These are phyloP conservation scores for Chimonanthus salicifolius DNA, from an alignment of 164 flowering plant species.

Conservation along the genomic window DNA sequence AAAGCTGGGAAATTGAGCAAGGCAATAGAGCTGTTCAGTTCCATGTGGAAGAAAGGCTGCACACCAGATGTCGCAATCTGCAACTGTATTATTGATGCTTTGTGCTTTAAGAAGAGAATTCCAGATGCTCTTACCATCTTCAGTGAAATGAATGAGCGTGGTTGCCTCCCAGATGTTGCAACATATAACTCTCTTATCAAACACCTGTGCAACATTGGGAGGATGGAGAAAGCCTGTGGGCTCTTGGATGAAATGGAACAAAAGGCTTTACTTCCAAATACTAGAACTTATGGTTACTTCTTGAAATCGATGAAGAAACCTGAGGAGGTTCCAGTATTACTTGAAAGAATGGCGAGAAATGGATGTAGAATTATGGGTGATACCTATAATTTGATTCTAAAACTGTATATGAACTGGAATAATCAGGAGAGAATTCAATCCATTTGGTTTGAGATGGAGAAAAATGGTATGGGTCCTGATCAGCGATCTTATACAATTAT, in stretches of 20 bases:
- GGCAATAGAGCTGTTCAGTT: conserved; percentile 52
- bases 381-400: conserved; percentile 60
- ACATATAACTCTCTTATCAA: conserved; percentile 87
- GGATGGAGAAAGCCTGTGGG: conserved; percentile 72
- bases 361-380: conserved; percentile 51
- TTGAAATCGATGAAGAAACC: conserved; percentile 47
- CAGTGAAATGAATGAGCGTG: conserved; percentile 57
- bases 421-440: conserved; percentile 29
- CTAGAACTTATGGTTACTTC: conserved; percentile 55
- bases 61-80: conserved; percentile 77
- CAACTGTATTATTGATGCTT: conserved; percentile 70
- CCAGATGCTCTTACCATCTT: conserved; percentile 72
- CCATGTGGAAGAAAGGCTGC: conserved; percentile 72
- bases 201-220: conserved; percentile 65
- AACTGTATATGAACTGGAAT: conserved; percentile 55
- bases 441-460: conserved; percentile 81
- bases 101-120: conserved; percentile 91
- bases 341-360: conserved; percentile 59
- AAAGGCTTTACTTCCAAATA: conserved; percentile 55
- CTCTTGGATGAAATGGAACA: conserved; percentile 72
- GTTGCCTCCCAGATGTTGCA: conserved; percentile 50
- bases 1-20: conserved; percentile 67
- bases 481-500: conserved; percentile 73
- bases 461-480: conserved; percentile 69
- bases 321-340: conserved; percentile 44